Base-by-base conservation (phyloP, 2,329 filamentous ascomycete genomes). In the Didymella lethalis region DNA sequence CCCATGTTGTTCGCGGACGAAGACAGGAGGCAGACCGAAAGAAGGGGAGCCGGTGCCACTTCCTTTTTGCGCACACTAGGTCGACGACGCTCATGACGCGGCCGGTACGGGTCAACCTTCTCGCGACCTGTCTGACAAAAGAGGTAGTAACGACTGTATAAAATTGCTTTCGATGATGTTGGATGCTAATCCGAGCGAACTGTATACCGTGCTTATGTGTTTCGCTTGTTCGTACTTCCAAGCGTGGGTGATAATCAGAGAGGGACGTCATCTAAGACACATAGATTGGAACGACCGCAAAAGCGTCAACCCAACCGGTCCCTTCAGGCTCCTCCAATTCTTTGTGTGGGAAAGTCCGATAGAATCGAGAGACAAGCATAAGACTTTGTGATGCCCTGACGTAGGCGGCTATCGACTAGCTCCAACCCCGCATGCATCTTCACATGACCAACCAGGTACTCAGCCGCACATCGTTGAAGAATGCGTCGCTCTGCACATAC, bases 361-460 rank as follows among this genome's bases (percentile, higher is more conserved):
- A 16, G 29, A 45, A 16, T 18, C 8, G 12, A 46, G 43, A 31
- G 2, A 18, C 26, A 46, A n/a, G 1, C 4, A 25, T 31, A 48
- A 48, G 20, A 31, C 7, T 11, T 32, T 3, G 31, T 4, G 31
- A 12, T 20, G 20, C 32, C 34, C 52, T 56, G 53, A 56, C 53
- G 53, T 56, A 56, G 36, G 47, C 53, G 53, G 46, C 53, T 56
- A 7, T 28, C 29, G 29, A 38, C 41, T 45, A 50, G 47, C 40
- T 46, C 31, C 53, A 40, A 50, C 53, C 53, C 53, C 53, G 47
- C 53, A 46, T n/a, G 43, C 28, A 10, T 43, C 18, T 41, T 36
- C n/a, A 40, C n/a, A 29, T 44, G 53, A 44, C 47, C 53, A 56
- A 38, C 38, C 3, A 38, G 41, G 40, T 49, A 49, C 46, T 50